Evolutionary conservation across 345 rosid species (phyloP).

Genomic region (Populus euphratica): DNA sequence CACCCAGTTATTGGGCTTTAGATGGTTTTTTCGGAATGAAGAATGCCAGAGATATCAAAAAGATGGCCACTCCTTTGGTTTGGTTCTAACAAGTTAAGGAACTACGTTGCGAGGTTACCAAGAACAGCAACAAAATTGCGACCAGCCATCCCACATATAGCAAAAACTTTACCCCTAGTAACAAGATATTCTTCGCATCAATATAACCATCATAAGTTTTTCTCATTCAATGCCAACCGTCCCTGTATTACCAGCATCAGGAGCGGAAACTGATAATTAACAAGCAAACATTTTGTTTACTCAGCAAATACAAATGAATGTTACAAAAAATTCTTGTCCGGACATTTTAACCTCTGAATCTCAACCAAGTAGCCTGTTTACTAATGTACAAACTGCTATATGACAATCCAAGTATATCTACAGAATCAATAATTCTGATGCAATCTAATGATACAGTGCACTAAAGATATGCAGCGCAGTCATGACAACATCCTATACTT

Average conservation of each 20-base stretch:
- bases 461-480: not conserved
- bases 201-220: not conserved
- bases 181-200: too few relatives aligned
- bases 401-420: not conserved
- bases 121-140: too few relatives aligned
- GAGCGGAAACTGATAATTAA: not conserved
- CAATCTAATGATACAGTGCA: not conserved
- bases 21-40: too few relatives aligned
- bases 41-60: too few relatives aligned
- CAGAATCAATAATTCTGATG: not conserved
- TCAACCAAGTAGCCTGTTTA: slow-evolving; percentile 5
- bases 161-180: too few relatives aligned
- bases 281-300: slow-evolving; percentile 6
- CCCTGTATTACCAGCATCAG: not conserved
- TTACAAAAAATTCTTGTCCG: not conserved
- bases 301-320: not conserved
- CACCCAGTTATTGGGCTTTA: too few relatives aligned
- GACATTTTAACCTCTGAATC: not conserved
- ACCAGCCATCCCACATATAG: too few relatives aligned
- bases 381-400: slow-evolving; percentile 13
- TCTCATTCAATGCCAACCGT: not conserved
- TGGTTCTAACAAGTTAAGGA: too few relatives aligned
- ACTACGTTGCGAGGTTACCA: too few relatives aligned
- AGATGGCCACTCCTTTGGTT: too few relatives aligned
- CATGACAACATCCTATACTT: not conserved